A percentile compares a stretch with the other conserved stretches of the same genome.
Evolutionary conservation across 129 eudicot genomes (phyloP).

Genomic region (Centaurea solstitialis): DNA sequence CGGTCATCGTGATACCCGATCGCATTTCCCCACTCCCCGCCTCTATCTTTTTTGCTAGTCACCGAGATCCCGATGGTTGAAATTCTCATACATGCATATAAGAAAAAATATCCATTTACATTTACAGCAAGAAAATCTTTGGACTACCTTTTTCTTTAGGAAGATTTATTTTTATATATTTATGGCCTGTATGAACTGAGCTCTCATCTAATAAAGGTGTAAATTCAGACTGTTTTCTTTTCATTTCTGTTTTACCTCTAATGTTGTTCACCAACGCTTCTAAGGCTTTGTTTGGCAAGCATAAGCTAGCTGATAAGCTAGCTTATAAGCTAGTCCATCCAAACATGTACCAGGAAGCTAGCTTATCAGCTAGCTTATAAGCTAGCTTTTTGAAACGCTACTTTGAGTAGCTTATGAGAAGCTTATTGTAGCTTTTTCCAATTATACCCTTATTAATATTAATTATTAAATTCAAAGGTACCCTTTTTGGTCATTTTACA

Average conservation of each 20-base stretch:
- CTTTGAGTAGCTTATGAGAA: too few relatives aligned
- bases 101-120: slow-evolving; percentile 17
- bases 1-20: background rate
- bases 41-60: background rate
- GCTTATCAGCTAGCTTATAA: too few relatives aligned
- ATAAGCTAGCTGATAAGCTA: too few relatives aligned
- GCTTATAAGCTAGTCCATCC: too few relatives aligned
- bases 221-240: slow-evolving; percentile 11
- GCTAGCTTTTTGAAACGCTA: too few relatives aligned
- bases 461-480: too few relatives aligned
- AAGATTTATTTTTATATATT: slow-evolving; percentile 6
- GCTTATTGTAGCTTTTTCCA: too few relatives aligned
- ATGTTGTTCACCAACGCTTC: too few relatives aligned
- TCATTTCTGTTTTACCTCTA: background rate
- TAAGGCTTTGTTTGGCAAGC: too few relatives aligned
- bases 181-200: slow-evolving; percentile 28
- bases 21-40: background rate
- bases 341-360: too few relatives aligned
- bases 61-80: slow-evolving; percentile 22
- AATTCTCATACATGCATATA: slow-evolving; percentile 35
- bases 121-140: slow-evolving; percentile 19
- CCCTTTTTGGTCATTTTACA: too few relatives aligned
- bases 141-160: slow-evolving; percentile 16
- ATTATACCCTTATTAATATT: too few relatives aligned
- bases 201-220: slow-evolving; percentile 37